Evolutionary conservation across 2,329 filamentous ascomycete genomes (phyloP), one percentile per base, ranked within the genome.

Genomic region (Phialophora tarda): DNA sequence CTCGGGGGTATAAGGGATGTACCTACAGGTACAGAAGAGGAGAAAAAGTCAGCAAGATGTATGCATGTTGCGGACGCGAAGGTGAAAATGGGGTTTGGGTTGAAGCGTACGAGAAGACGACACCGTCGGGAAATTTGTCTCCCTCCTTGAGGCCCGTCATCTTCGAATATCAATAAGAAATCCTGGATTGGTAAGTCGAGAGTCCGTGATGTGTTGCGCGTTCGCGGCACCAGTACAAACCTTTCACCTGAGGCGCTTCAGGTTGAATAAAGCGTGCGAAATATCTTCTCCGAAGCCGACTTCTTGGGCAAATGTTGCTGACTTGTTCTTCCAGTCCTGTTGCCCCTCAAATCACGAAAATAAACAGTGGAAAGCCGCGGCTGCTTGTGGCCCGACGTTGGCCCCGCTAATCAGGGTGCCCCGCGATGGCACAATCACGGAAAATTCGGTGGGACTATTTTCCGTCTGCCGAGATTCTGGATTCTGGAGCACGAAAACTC

Each of bases 51-150:
- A 70, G 67, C 60, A 59, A 59, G 30, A 51, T 8, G 30, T 21
- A 44, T n/a, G 17, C 17, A 3, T 41, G 34, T 17, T 8, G 24
- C 30, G 14, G 63, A 28, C 26, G 12, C 23, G 30, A 30, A 21
- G 44, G 47, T 21, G 53, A 10, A 47, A 61, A 67, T 38, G 28
- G 34, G 54, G 26, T 28, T 60, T n/a, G 6, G 12, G 38, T 41
- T 32, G 53, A 21, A 57, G 60, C 85, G 75, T 80, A 89, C 87
- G 84, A 84, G 85, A 97, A 97, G 79, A 84, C 84, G 69, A 96
- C 89, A 74, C 86, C 90, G 73, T 88, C 82, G 73, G 93, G 93
- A 85, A 98, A 94, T 78, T 83, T 83, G 79, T 96, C 92, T 77
- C 93, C 93, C 77, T 86, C 85, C 79, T 93, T 89, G 80, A 95